phyloP scores from a whole-genome alignment of 1,139 yeast genomes.

The Geotrichum aggregatum region DNA sequence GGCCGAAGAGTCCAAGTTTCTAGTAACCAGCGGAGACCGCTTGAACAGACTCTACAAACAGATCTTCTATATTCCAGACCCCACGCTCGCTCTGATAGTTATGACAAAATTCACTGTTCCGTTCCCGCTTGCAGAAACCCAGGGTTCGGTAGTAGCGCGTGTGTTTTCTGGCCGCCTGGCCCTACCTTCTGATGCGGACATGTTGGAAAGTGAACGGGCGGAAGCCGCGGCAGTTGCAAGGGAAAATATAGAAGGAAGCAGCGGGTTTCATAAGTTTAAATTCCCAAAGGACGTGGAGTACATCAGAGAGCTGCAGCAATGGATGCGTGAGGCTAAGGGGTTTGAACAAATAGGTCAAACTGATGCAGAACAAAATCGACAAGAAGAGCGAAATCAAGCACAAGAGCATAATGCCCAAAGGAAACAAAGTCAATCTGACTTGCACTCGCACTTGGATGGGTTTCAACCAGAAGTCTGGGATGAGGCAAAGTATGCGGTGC shows the following conservation, averaged over 20 bases:
- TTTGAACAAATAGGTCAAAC: neutral
- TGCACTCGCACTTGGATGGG: constrained; percentile 21
- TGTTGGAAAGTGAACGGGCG: constrained; percentile 43
- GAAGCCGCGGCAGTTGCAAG: constrained; percentile 34
- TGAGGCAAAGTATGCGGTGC: constrained; percentile 23
- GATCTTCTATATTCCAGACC: constrained; percentile 50
- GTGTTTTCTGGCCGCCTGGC: constrained; percentile 48
- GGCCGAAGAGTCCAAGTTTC: constrained; percentile 33
- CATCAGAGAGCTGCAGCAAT: constrained; percentile 41
- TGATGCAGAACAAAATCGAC: neutral
- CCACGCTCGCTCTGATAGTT: constrained; percentile 53
- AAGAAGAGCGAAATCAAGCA: neutral
- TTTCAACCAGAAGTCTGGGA: constrained; percentile 33
- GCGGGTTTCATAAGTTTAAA: constrained; percentile 45
- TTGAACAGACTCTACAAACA: constrained; percentile 54
- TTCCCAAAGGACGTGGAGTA: constrained; percentile 51
- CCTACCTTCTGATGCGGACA: constrained; percentile 45
- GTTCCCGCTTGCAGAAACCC: constrained; percentile 56
- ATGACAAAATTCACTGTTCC: constrained; percentile 54
- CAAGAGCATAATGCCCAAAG: no score
- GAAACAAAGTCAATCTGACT: neutral
- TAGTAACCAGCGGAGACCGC: constrained; percentile 46
- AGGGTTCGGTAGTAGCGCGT: constrained; percentile 54
- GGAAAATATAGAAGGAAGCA: constrained; percentile 42
- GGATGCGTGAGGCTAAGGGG: constrained; percentile 38